These are phyloP conservation scores for Silene conica DNA, from an alignment of 148 eudicot species.

Conservation along the genomic window DNA sequence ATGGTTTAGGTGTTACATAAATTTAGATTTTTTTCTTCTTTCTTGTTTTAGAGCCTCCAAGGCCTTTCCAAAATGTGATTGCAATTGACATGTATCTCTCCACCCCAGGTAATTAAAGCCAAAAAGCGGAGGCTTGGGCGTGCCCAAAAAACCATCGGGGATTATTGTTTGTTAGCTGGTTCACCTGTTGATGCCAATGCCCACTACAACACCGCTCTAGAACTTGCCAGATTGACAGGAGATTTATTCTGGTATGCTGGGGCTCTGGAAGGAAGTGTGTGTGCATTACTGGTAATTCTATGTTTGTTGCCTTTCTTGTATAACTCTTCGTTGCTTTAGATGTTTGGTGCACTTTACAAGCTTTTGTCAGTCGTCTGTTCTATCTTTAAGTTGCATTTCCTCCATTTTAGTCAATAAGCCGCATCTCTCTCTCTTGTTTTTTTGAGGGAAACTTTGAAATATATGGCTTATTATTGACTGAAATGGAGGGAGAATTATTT, in stretches of 20 bases:
- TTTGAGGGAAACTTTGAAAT: too few species aligned
- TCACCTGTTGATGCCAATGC: constrained; percentile 99
- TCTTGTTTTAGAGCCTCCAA: constrained; percentile 10
- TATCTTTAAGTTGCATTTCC: not conserved
- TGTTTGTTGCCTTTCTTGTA: not conserved
- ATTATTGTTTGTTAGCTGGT: constrained; percentile 91
- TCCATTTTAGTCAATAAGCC: not conserved
- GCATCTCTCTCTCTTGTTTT: not conserved
- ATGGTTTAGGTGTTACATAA: constrained; percentile 78
- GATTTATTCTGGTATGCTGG: constrained; percentile 98
- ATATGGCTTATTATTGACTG: too few species aligned
- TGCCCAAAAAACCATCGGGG: constrained; percentile 94
- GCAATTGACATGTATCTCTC: constrained; percentile 18
- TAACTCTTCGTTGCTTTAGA: not conserved
- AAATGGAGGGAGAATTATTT: too few species aligned
- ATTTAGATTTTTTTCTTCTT: constrained; percentile 29
- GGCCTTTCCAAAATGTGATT: constrained; percentile 15
- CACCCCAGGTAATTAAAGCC: constrained; percentile 78
- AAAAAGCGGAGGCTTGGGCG: constrained; percentile 93
- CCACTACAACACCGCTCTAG: constrained; percentile 86
- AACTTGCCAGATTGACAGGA: constrained; percentile 90
- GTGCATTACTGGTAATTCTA: constrained; percentile 80
- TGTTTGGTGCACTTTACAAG: too few species aligned
- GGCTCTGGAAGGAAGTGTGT: constrained; percentile 95
- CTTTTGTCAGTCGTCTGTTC: not conserved